phyloP scores from a whole-genome alignment of 352 stramenopile genomes.

The Elongisporangium prolatum region DNA sequence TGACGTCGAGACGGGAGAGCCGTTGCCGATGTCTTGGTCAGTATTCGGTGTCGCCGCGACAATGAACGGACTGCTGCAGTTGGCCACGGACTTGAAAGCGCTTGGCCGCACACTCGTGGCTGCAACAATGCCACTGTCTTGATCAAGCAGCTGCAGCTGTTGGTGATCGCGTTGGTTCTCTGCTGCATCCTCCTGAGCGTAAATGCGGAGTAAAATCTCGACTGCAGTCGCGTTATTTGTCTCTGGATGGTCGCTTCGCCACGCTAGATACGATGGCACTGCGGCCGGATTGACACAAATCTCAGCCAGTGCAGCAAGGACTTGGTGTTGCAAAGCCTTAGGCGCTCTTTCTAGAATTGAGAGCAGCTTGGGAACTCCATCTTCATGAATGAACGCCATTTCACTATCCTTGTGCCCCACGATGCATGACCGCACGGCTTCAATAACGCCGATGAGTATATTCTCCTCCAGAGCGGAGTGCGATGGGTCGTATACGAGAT shows the following conservation, averaged over 20 bases:
- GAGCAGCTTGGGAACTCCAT: conserved; percentile 59
- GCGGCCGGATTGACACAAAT: conserved; percentile 68
- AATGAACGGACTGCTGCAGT: conserved; percentile 37
- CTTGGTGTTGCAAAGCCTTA: conserved; percentile 56
- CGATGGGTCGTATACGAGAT: conserved; percentile 44
- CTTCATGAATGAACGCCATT: conserved; percentile 43
- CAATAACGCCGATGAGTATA: conserved; percentile 54
- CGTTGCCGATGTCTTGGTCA: conserved; percentile 2
- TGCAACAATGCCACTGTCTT: conserved; percentile 11
- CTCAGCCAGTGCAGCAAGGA: conserved; percentile 56
- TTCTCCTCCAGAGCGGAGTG: conserved; percentile 66
- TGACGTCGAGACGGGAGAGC: not conserved
- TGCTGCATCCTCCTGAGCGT: conserved; percentile 49
- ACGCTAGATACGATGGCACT: conserved; percentile 58
- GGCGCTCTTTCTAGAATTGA: conserved; percentile 44
- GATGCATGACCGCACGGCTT: conserved; percentile 61
- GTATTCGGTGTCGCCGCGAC: conserved; percentile 16
- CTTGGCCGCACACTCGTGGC: conserved; percentile 28
- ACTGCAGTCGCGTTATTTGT: conserved; percentile 45
- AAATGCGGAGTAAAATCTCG: conserved; percentile 65
- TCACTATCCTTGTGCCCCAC: conserved; percentile 52
- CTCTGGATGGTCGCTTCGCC: conserved; percentile 43
- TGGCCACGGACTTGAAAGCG: conserved; percentile 46
- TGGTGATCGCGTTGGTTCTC: conserved; percentile 20
- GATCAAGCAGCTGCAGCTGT: not conserved